A percentile compares a stretch with the other conserved stretches of the same genome.
Evolutionary conservation across 352 stramenopile genomes (phyloP).

Genomic region (Peronosclerospora sorghi): DNA sequence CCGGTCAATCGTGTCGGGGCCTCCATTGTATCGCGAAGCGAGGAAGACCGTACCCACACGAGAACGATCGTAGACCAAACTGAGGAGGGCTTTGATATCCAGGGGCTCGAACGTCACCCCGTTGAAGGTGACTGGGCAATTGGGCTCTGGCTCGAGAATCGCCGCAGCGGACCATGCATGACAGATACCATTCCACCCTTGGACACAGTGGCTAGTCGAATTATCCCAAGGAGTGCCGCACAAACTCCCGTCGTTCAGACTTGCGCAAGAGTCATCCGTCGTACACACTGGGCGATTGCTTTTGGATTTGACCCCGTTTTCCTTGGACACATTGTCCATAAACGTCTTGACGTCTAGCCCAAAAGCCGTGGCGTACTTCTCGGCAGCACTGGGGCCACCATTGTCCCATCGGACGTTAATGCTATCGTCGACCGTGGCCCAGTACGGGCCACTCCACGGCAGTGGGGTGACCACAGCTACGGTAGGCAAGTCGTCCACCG

Average conservation of each 20-base stretch:
- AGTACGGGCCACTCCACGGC: slow-evolving; percentile 49
- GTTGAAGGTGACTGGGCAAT: slow-evolving; percentile 32
- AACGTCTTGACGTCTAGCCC: slow-evolving; percentile 21
- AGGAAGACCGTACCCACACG: slow-evolving; percentile 26
- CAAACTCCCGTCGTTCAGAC: neutral
- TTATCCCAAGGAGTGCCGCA: neutral
- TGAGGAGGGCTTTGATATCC: slow-evolving; percentile 41
- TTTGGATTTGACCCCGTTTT: slow-evolving; percentile 17
- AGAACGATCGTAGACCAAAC: slow-evolving; percentile 27
- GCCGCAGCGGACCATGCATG: slow-evolving; percentile 33
- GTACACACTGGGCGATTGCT: neutral
- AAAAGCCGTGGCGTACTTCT: slow-evolving; percentile 45
- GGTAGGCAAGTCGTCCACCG: slow-evolving; percentile 15
- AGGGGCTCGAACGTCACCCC: slow-evolving; percentile 34
- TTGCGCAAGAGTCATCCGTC: neutral
- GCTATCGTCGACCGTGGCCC: slow-evolving; percentile 45
- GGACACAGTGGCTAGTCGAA: slow-evolving; percentile 4
- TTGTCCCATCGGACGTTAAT: slow-evolving; percentile 39
- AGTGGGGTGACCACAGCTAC: neutral
- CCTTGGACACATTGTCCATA: slow-evolving; percentile 25
- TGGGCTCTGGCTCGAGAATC: slow-evolving; percentile 30
- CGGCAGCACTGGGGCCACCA: slow-evolving; percentile 14
- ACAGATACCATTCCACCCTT: slow-evolving; percentile 38
- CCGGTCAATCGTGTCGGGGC: slow-evolving; percentile 16
- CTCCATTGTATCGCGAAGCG: slow-evolving; percentile 24